Percentiles rank a stretch among this genome's conserved stretches.
Conservation (phyloP, 805 yeast species). For the Sugiyamaella valdiviana region DNA sequence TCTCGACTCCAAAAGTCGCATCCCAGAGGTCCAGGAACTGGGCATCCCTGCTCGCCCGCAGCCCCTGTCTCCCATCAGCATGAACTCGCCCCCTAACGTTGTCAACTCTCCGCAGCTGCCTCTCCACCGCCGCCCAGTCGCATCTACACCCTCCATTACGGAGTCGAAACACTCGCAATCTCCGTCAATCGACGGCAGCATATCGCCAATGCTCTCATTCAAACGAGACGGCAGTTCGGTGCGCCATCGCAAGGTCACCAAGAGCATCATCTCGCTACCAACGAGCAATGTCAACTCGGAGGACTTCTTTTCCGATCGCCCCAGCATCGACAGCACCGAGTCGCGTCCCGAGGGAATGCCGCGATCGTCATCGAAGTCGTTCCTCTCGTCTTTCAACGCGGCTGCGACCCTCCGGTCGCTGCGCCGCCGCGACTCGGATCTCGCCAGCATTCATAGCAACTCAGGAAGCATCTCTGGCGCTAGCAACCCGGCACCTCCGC, state of each 20-base stretch:
- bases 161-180: not conserved
- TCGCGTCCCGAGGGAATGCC: not conserved
- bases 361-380: not conserved
- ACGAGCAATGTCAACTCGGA: conserved; percentile 5
- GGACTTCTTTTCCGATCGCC: conserved; percentile 9
- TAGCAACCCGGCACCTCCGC: conserved; percentile 1
- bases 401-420: not conserved
- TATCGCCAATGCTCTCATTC: conserved; percentile 11
- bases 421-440: not conserved
- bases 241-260: conserved; percentile 10
- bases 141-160: not conserved
- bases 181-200: conserved; percentile 3
- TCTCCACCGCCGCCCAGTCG: not conserved
- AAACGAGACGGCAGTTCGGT: conserved; percentile 10
- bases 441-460: not conserved
- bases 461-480: not conserved
- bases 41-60: not conserved
- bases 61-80: not conserved
- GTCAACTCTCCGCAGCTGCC: not conserved
- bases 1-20: no score
- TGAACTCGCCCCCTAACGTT: not conserved
- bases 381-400: not conserved
- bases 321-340: conserved; percentile 6
- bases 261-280: conserved; percentile 13
- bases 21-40: not conserved